These are phyloP conservation scores for Neoboletus brunneissimus DNA, from an alignment of 768 basidiomycete genomes.

Conservation along the genomic window DNA sequence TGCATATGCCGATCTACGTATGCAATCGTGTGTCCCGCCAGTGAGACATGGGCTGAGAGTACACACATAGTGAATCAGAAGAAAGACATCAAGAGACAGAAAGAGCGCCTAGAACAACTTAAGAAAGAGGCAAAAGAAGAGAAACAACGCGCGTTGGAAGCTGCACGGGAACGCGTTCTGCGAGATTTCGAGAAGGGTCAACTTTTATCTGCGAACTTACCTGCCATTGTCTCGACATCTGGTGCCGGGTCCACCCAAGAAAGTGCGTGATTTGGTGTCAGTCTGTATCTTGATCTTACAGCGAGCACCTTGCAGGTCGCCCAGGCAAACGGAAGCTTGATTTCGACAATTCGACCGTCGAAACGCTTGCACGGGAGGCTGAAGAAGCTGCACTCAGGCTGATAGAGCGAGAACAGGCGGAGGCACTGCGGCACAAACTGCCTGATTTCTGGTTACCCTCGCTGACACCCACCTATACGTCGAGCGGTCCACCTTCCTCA, in stretches of 20 bases:
- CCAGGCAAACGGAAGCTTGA: slow-evolving; percentile 84
- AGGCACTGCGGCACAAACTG: slow-evolving; percentile 80
- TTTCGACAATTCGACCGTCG: slow-evolving; percentile 71
- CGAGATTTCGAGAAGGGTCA: slow-evolving; percentile 88
- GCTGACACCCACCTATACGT: slow-evolving; percentile 76
- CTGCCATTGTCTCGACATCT: slow-evolving; percentile 37
- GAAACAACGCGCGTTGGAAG: slow-evolving; percentile 58
- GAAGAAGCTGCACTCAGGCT: slow-evolving; percentile 83
- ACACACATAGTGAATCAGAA: slow-evolving; percentile 73
- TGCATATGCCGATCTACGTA: slow-evolving; percentile 79
- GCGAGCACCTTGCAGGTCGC: slow-evolving; percentile 38
- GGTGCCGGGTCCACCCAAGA: slow-evolving; percentile 36
- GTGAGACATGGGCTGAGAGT: slow-evolving; percentile 9
- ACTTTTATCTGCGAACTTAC: slow-evolving; percentile 50
- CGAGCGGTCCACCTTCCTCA: slow-evolving; percentile 59
- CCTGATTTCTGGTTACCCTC: slow-evolving; percentile 98
- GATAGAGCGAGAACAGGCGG: slow-evolving; percentile 84
- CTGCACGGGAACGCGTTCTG: slow-evolving; percentile 86
- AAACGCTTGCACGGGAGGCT: slow-evolving; percentile 70
- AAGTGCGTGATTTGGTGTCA: slow-evolving; percentile 24
- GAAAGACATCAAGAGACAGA: slow-evolving; percentile 90
- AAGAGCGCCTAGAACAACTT: slow-evolving; percentile 69
- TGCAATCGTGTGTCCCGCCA: slow-evolving; percentile 24
- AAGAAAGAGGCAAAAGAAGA: slow-evolving; percentile 82
- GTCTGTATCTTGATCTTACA: neutral